These are phyloP conservation scores for Komagataella populi DNA, from an alignment of 805 yeast genomes.

Conservation along the genomic window DNA sequence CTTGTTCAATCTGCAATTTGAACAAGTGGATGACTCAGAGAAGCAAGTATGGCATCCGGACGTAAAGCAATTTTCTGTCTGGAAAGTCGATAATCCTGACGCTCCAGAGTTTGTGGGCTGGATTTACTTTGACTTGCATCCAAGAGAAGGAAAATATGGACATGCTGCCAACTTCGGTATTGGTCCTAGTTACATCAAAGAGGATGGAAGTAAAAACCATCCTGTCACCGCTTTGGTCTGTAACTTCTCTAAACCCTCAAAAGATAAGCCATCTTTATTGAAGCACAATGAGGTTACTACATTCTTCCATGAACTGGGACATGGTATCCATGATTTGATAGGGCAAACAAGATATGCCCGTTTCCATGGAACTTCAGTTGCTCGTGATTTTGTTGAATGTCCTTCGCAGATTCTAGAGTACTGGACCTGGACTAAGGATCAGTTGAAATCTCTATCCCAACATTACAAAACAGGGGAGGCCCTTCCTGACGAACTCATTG, in stretches of 20 bases:
- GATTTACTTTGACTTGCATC: slow-evolving; percentile 71
- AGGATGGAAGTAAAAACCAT: slow-evolving; percentile 33
- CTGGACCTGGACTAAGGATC: slow-evolving; percentile 70
- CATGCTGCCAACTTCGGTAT: slow-evolving; percentile 80
- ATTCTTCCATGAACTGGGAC: slow-evolving; percentile 84
- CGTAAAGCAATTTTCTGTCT: slow-evolving; percentile 61
- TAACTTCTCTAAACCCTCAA: slow-evolving; percentile 67
- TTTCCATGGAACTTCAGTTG: slow-evolving; percentile 67
- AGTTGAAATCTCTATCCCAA: slow-evolving; percentile 42
- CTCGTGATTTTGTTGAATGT: slow-evolving; percentile 83
- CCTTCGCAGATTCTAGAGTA: slow-evolving; percentile 85
- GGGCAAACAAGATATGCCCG: slow-evolving; percentile 51
- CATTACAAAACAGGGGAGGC: slow-evolving; percentile 50
- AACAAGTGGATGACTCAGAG: slow-evolving; percentile 22
- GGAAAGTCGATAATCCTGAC: slow-evolving; percentile 39
- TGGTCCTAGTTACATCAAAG: slow-evolving; percentile 40
- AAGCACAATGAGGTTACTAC: slow-evolving; percentile 72
- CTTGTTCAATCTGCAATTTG: slow-evolving; percentile 57
- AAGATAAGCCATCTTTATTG: slow-evolving; percentile 57
- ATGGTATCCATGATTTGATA: slow-evolving; percentile 70
- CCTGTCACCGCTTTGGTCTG: slow-evolving; percentile 76
- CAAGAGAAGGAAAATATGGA: slow-evolving; percentile 77
- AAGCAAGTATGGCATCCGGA: slow-evolving; percentile 65
- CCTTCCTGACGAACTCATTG: slow-evolving; percentile 42
- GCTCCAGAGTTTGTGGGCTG: slow-evolving; percentile 58